Conservation (phyloP, 345 rosid genomes). For the Crucihimalaya himalaica region DNA sequence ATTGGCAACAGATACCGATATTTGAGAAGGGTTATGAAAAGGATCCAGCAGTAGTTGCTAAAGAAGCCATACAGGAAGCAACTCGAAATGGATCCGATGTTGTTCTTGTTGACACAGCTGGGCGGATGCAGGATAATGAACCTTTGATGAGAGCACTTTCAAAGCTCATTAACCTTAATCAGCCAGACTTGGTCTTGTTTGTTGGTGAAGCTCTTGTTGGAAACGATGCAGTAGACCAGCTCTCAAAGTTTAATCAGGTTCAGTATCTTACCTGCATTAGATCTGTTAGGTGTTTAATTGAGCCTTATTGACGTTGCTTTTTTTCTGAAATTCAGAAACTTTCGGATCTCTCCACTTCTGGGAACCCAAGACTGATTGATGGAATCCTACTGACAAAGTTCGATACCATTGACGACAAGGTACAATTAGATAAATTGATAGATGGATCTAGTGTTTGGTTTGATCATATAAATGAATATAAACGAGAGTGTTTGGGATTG, state of each 20-base stretch:
- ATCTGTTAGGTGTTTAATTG: background rate
- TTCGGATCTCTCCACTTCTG: constrained; percentile 79
- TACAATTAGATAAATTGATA: constrained; percentile 10
- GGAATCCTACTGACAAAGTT: constrained; percentile 96
- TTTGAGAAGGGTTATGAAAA: constrained; percentile 98
- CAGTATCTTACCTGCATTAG: background rate
- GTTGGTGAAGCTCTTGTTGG: constrained; percentile 99
- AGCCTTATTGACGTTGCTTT: background rate
- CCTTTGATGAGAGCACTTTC: constrained; percentile 99
- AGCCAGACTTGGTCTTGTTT: constrained; percentile 89
- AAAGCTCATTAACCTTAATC: constrained; percentile 81
- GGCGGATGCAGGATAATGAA: constrained; percentile 99
- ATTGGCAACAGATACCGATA: constrained; percentile 68
- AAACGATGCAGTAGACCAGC: constrained; percentile 95
- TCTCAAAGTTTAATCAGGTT: constrained; percentile 96
- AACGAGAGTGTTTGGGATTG: constrained; percentile 17
- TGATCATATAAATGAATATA: constrained; percentile 2
- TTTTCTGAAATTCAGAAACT: constrained; percentile 57
- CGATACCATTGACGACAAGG: constrained; percentile 98
- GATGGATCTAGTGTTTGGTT: background rate
- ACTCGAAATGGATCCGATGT: constrained; percentile 85
- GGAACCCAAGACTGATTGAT: constrained; percentile 77
- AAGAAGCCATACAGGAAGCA: constrained; percentile 97
- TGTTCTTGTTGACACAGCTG: constrained; percentile 99
- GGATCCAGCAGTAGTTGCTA: constrained; percentile 97